phyloP scores from a whole-genome alignment of 495 filamentous ascomycete species.

The Pseudotulostoma volvatum region DNA sequence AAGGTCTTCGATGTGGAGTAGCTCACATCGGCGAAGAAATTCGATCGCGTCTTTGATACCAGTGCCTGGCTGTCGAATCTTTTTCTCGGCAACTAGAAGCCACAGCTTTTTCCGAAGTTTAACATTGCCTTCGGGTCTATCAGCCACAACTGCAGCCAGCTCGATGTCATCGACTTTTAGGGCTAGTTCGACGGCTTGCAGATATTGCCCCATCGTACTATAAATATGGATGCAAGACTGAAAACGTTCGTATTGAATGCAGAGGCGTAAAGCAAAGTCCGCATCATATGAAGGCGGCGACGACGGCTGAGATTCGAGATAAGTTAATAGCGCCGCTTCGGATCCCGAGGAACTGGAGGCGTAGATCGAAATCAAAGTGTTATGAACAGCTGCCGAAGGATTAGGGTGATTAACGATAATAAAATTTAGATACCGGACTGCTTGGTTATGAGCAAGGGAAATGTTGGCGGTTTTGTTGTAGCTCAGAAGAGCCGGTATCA shows the following conservation, averaged over 20 bases:
- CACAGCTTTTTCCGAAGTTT: conserved; percentile 85
- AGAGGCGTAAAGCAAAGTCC: conserved; percentile 93
- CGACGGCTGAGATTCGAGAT: conserved; percentile 63
- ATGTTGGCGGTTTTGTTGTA: conserved; percentile 57
- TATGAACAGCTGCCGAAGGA: conserved; percentile 82
- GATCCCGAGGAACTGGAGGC: conserved; percentile 69
- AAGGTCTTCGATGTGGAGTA: conserved; percentile 87
- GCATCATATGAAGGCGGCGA: conserved; percentile 73
- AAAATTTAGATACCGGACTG: conserved; percentile 82
- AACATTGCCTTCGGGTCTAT: conserved; percentile 59
- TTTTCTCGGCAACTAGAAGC: conserved; percentile 84
- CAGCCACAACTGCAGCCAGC: conserved; percentile 77
- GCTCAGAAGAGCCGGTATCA: conserved; percentile 84
- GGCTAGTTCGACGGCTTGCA: conserved; percentile 81
- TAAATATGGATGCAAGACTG: conserved; percentile 93
- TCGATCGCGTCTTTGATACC: conserved; percentile 92
- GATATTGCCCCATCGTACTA: conserved; percentile 82
- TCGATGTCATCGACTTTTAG: conserved; percentile 78
- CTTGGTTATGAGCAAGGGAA: conserved; percentile 61
- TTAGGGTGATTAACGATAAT: conserved; percentile 78
- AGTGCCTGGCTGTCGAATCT: conserved; percentile 59
- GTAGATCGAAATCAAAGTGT: conserved; percentile 91
- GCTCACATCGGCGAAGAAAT: conserved; percentile 77
- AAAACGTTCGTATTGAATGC: conserved; percentile 82
- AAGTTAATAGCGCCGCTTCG: conserved; percentile 69